Evolutionary conservation across 1,284 basidiomycete genomes (phyloP).

Genomic region (Xerocomus amazonicus): DNA sequence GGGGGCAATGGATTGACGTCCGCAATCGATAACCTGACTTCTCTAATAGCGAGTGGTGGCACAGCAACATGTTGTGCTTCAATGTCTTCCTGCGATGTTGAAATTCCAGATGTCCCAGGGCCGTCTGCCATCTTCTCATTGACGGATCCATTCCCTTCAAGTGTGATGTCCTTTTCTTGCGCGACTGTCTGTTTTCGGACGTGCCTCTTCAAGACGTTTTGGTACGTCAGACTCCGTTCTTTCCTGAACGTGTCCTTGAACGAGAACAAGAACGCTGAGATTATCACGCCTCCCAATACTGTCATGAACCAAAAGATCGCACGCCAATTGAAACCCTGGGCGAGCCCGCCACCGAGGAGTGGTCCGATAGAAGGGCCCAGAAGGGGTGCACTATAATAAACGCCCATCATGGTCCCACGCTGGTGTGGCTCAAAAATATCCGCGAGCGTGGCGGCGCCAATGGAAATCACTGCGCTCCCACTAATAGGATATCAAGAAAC

Average conservation of each 20-base stretch:
- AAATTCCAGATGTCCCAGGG: background rate
- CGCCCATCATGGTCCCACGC: background rate
- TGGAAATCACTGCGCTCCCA: background rate
- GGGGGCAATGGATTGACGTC: background rate
- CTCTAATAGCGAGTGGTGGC: background rate
- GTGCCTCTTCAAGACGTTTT: background rate
- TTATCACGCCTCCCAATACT: background rate
- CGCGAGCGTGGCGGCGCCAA: background rate
- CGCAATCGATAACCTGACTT: background rate
- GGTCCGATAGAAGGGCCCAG: background rate
- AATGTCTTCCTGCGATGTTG: background rate
- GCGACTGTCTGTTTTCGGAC: too few species aligned
- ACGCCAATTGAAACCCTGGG: background rate
- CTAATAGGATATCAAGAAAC: background rate
- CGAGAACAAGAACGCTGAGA: background rate
- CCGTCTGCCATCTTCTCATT: background rate
- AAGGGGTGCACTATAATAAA: background rate
- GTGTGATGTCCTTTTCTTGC: background rate
- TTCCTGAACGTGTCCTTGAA: constrained; percentile 1
- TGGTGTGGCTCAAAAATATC: background rate
- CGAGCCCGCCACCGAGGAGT: background rate
- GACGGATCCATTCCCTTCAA: background rate
- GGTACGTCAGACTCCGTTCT: background rate
- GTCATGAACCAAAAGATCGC: background rate
- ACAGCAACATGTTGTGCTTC: background rate